A percentile compares a stretch with the other conserved stretches of the same genome.
These are phyloP conservation scores for Dioscorea cayenensis DNA, from an alignment of 116 monocot genomes.

Conservation along the genomic window DNA sequence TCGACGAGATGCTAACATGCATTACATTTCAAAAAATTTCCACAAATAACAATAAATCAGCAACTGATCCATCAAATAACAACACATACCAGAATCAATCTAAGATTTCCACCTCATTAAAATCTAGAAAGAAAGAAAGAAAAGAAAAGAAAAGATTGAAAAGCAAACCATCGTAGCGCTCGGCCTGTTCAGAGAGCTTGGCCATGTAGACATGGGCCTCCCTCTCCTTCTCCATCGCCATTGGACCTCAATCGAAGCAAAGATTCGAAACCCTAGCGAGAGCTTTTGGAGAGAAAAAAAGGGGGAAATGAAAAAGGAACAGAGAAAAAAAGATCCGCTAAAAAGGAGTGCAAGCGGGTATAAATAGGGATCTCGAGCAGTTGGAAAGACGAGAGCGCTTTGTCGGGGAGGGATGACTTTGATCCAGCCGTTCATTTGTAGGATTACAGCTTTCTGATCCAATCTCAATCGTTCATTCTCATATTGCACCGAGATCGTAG, in stretches of 20 bases:
- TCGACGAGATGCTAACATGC: too few relatives aligned
- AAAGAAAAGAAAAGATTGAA: not conserved
- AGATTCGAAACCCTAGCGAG: constrained; percentile 7
- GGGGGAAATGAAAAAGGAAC: not conserved
- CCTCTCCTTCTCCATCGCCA: constrained; percentile 38
- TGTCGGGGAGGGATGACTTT: too few relatives aligned
- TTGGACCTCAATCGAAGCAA: not conserved
- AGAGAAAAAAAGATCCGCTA: not conserved
- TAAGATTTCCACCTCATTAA: not conserved
- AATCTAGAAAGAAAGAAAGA: not conserved
- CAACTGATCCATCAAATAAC: too few relatives aligned
- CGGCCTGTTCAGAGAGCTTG: constrained; percentile 44
- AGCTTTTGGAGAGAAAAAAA: not conserved
- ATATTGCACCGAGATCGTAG: too few relatives aligned
- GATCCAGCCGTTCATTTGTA: too few relatives aligned
- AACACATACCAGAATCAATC: too few relatives aligned
- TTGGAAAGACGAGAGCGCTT: not conserved
- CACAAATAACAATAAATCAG: too few relatives aligned
- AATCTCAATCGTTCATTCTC: too few relatives aligned
- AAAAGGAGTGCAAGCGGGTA: not conserved
- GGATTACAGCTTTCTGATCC: too few relatives aligned
- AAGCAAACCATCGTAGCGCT: constrained; percentile 32
- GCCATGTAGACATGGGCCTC: constrained; percentile 36
- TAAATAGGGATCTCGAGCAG: not conserved
- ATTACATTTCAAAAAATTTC: too few relatives aligned